Evolutionary conservation across 2,329 filamentous ascomycete genomes (phyloP).

Genomic region (Escovopsis weberi): DNA sequence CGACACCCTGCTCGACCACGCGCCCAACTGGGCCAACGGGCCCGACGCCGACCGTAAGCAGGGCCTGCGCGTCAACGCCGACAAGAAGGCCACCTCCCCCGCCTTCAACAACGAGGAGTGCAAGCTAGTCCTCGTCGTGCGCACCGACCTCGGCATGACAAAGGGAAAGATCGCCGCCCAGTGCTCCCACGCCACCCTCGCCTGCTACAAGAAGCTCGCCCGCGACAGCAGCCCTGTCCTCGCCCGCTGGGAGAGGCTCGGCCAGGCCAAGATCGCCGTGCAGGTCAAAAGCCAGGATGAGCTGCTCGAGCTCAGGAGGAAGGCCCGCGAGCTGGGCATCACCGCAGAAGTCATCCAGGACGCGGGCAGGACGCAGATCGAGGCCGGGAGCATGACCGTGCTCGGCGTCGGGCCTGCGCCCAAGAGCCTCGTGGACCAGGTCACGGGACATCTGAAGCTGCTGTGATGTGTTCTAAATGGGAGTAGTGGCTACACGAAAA

Average conservation of each 20-base stretch:
- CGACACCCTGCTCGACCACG: slow-evolving; percentile 46
- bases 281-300: slow-evolving; percentile 82
- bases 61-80: slow-evolving; percentile 29
- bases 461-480: slow-evolving; percentile 31
- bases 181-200: slow-evolving; percentile 88
- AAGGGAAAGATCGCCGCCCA: slow-evolving; percentile 98
- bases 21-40: slow-evolving; percentile 52
- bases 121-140: slow-evolving; percentile 83
- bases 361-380: slow-evolving; percentile 95
- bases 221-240: slow-evolving; percentile 49
- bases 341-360: slow-evolving; percentile 86
- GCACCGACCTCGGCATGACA: slow-evolving; percentile 93
- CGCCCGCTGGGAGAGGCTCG: slow-evolving; percentile 68
- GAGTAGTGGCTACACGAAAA: neutral
- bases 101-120: slow-evolving; percentile 55
- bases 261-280: slow-evolving; percentile 87
- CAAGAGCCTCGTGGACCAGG: slow-evolving; percentile 70
- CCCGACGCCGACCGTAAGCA: slow-evolving; percentile 43
- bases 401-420: slow-evolving; percentile 72
- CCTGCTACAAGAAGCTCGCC: slow-evolving; percentile 81
- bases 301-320: slow-evolving; percentile 55
- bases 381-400: slow-evolving; percentile 81
- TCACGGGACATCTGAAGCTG: slow-evolving; percentile 76
- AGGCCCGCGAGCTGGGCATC: slow-evolving; percentile 69
- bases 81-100: slow-evolving; percentile 25